Percentiles rank a stretch among this genome's conserved stretches.
Evolutionary conservation across 1,284 basidiomycete genomes (phyloP).

Genomic region (Ceratobasidium sp.): DNA sequence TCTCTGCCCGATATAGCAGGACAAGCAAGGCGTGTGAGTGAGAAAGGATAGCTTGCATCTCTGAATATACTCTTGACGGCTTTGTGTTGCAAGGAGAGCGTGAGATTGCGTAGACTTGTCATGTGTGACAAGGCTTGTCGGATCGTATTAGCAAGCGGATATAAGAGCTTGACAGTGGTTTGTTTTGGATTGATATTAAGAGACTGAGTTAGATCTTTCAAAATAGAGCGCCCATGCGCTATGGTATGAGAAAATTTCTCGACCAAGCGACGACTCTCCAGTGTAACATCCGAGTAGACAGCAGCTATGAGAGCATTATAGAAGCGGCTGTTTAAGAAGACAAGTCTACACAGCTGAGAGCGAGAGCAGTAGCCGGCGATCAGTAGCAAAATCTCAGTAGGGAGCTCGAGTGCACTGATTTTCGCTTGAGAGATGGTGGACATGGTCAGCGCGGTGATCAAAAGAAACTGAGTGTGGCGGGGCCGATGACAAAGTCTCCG

Average conservation of each 20-base stretch:
- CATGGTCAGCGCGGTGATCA: no score
- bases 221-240: background rate
- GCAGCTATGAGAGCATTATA: background rate
- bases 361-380: slow-evolving; percentile 7
- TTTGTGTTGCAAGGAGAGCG: background rate
- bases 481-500: no score
- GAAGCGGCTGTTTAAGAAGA: background rate
- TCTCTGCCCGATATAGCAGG: background rate
- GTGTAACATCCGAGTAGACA: background rate
- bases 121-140: background rate
- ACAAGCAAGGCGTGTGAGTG: background rate
- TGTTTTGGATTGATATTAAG: background rate
- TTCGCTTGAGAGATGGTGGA: background rate
- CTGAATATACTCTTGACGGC: slow-evolving; percentile 14
- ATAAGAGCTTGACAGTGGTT: background rate
- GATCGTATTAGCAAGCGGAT: background rate
- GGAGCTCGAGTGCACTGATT: background rate
- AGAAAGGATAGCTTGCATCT: background rate
- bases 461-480: no score
- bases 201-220: background rate
- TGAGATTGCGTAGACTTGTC: slow-evolving; percentile 8
- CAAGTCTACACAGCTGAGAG: background rate
- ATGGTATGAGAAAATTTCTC: background rate
- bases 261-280: background rate
- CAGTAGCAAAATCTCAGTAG: background rate